Evolutionary conservation across 306 rosid species (phyloP).

Genomic region (Vigna mungo): DNA sequence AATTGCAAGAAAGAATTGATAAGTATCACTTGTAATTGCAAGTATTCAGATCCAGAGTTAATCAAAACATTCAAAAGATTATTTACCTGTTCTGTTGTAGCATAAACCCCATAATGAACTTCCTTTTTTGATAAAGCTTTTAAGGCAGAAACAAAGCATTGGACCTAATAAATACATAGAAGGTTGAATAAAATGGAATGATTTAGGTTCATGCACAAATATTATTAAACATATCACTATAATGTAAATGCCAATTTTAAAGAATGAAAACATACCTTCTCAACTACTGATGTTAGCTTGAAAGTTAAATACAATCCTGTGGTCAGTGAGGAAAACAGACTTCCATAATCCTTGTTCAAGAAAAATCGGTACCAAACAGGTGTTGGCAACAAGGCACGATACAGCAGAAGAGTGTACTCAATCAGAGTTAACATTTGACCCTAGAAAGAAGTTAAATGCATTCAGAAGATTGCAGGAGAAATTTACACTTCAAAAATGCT

Average conservation of each 20-base stretch:
- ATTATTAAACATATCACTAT: conserved; percentile 29
- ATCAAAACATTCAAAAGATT: conserved; percentile 27
- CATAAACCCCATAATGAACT: conserved; percentile 79
- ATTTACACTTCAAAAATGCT: conserved; percentile 28
- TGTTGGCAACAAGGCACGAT: conserved; percentile 82
- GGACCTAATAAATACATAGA: conserved; percentile 58
- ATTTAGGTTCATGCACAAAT: conserved; percentile 30
- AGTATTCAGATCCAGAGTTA: conserved; percentile 21
- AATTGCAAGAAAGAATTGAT: neutral
- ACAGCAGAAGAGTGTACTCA: conserved; percentile 77
- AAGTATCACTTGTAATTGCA: conserved; percentile 10
- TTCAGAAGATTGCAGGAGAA: conserved; percentile 49
- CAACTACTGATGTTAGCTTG: conserved; percentile 82
- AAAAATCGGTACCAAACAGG: conserved; percentile 95
- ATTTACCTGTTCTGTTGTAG: conserved; percentile 84
- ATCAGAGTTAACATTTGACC: conserved; percentile 85
- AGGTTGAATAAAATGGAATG: conserved; percentile 22
- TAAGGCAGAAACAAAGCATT: conserved; percentile 64
- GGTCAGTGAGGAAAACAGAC: conserved; percentile 87
- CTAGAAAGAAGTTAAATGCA: conserved; percentile 51
- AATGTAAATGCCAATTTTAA: conserved; percentile 33
- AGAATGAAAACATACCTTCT: conserved; percentile 68
- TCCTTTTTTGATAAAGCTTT: conserved; percentile 75
- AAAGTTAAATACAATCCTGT: conserved; percentile 92
- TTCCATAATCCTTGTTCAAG: conserved; percentile 81